phyloP scores from a whole-genome alignment of 1,284 basidiomycete species.

The Moniliophthora roreri region DNA sequence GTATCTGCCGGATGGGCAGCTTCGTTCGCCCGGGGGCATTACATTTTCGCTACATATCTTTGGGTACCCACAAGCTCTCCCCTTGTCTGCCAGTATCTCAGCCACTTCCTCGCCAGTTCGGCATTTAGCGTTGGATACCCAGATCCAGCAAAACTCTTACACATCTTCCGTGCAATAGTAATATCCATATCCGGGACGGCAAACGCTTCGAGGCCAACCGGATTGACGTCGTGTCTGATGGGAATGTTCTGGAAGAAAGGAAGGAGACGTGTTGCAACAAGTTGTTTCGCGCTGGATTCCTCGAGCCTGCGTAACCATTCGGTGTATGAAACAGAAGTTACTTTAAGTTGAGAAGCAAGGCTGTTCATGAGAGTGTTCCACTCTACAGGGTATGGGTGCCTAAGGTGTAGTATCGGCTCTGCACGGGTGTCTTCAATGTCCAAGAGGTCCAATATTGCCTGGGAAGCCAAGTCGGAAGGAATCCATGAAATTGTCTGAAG shows the following conservation, averaged over 20 bases:
- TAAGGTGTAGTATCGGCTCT: neutral
- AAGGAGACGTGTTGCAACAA: constrained; percentile 6
- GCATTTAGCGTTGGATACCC: neutral
- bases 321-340: neutral
- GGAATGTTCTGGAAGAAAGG: neutral
- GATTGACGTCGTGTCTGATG: neutral
- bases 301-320: constrained; percentile 6
- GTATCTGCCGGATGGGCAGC: too few relatives aligned
- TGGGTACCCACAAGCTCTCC: neutral
- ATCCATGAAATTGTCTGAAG: neutral
- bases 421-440: neutral
- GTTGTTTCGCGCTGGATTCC: constrained; percentile 1
- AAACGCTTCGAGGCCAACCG: neutral
- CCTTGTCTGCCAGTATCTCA: neutral
- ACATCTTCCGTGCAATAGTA: neutral
- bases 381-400: neutral
- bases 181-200: neutral
- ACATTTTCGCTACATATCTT: neutral
- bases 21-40: too few relatives aligned
- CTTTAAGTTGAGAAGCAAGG: neutral
- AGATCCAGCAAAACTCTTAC: neutral
- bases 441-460: neutral
- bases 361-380: neutral
- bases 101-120: neutral
- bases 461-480: neutral